phyloP scores from a whole-genome alignment of 169 alveolate genomes.

The Fabrea salina region DNA sequence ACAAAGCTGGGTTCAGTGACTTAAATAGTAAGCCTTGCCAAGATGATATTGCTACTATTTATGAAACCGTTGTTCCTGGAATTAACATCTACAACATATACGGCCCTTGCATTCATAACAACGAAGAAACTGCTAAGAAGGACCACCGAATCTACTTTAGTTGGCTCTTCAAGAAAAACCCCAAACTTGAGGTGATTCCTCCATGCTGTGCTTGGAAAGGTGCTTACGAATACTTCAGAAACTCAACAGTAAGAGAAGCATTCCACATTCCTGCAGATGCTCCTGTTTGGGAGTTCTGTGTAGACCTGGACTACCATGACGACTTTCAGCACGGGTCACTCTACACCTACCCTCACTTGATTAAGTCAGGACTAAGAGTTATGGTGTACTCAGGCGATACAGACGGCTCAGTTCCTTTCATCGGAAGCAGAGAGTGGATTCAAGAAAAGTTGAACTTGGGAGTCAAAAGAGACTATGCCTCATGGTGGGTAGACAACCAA shows the following conservation, averaged over 20 bases:
- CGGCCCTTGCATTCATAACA: conserved; percentile 36
- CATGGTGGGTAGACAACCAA: background rate
- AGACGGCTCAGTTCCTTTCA: conserved; percentile 69
- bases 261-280: conserved; percentile 39
- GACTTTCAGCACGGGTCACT: conserved; percentile 49
- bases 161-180: background rate
- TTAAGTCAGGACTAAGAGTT: conserved; percentile 38
- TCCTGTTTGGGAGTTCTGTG: conserved; percentile 41
- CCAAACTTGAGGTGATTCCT: background rate
- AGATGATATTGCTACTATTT: background rate
- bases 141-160: background rate
- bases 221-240: conserved; percentile 51
- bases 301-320: conserved; percentile 5
- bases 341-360: conserved; percentile 42
- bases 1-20: no score
- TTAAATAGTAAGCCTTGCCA: background rate
- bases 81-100: conserved; percentile 42
- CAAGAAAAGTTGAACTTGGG: background rate
- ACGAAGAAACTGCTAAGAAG: background rate
- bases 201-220: conserved; percentile 23
- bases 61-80: background rate
- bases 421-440: conserved; percentile 65
- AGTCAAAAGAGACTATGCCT: background rate
- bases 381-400: conserved; percentile 69
- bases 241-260: conserved; percentile 48